A percentile compares a stretch with the other conserved stretches of the same genome.
phyloP scores from a whole-genome alignment of 1,284 basidiomycete species.

The Rhodotorula sp. region DNA sequence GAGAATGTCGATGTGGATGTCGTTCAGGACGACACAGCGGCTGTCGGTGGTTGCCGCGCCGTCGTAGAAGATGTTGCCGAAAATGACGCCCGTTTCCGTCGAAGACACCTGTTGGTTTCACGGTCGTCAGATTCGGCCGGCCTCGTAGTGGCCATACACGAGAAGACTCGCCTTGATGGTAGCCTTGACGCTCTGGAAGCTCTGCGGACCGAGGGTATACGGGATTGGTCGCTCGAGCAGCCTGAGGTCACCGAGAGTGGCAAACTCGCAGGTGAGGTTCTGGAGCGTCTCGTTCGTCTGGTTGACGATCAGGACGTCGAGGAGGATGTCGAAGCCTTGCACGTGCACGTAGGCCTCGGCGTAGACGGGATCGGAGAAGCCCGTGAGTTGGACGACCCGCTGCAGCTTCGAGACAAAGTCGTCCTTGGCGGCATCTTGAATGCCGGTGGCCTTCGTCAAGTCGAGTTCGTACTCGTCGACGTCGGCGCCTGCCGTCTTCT shows the following conservation, averaged over 20 bases:
- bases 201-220: slow-evolving; percentile 91
- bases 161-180: slow-evolving; percentile 77
- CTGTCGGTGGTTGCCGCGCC: slow-evolving; percentile 72
- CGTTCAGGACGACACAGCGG: slow-evolving; percentile 80
- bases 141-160: not conserved
- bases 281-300: slow-evolving; percentile 93
- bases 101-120: slow-evolving; percentile 65
- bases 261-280: slow-evolving; percentile 96
- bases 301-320: slow-evolving; percentile 96
- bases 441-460: slow-evolving; percentile 84
- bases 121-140: not conserved
- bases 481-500: slow-evolving; percentile 72
- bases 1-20: slow-evolving; percentile 99
- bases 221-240: slow-evolving; percentile 92
- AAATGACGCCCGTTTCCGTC: slow-evolving; percentile 97
- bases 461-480: slow-evolving; percentile 85
- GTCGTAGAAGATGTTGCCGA: slow-evolving; percentile 92
- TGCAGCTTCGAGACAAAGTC: slow-evolving; percentile 97
- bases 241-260: slow-evolving; percentile 94
- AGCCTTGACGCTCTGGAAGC: slow-evolving; percentile 98
- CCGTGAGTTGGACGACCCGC: slow-evolving; percentile 92
- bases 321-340: slow-evolving; percentile 94
- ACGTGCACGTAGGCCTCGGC: slow-evolving; percentile 98
- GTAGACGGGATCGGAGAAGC: slow-evolving; percentile 98
- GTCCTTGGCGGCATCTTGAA: slow-evolving; percentile 71